These are phyloP conservation scores for Apiotrichum akiyoshidainum DNA, from an alignment of 1,284 basidiomycete genomes.

Conservation along the genomic window DNA sequence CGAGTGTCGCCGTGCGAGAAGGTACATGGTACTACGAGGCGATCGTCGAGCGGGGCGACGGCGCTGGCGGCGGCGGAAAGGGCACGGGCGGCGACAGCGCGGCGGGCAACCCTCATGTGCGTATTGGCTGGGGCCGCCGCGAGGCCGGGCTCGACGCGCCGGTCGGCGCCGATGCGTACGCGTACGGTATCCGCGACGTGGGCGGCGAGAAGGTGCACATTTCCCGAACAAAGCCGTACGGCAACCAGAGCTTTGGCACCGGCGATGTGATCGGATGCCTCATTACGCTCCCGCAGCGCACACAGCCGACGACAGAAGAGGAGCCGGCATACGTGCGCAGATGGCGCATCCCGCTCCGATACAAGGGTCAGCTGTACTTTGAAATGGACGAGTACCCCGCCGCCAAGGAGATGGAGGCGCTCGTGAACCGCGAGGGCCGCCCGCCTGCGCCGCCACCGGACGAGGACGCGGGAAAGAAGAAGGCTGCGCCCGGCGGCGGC, in stretches of 20 bases:
- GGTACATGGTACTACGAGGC: slow-evolving; percentile 96
- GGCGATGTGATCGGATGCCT: slow-evolving; percentile 86
- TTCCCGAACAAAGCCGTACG: slow-evolving; percentile 75
- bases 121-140: slow-evolving; percentile 85
- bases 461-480: slow-evolving; percentile 31
- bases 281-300: slow-evolving; percentile 63
- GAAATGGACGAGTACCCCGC: slow-evolving; percentile 87
- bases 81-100: slow-evolving; percentile 33
- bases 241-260: slow-evolving; percentile 61
- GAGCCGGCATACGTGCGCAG: slow-evolving; percentile 73
- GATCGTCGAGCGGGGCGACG: slow-evolving; percentile 66
- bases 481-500: slow-evolving; percentile 31
- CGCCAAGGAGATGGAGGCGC: slow-evolving; percentile 88
- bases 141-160: slow-evolving; percentile 91
- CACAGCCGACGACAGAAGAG: slow-evolving; percentile 54
- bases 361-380: slow-evolving; percentile 95
- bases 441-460: slow-evolving; percentile 27
- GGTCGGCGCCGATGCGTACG: slow-evolving; percentile 88
- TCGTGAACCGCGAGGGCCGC: slow-evolving; percentile 64
- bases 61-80: slow-evolving; percentile 53
- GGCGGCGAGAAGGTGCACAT: slow-evolving; percentile 86
- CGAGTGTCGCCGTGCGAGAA: slow-evolving; percentile 82
- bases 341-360: slow-evolving; percentile 85
- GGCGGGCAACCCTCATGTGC: slow-evolving; percentile 62
- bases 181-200: slow-evolving; percentile 86